Evolutionary conservation across 345 rosid genomes (phyloP), one percentile per base, ranked within the genome.

Genomic region (Fremontodendron californicum): DNA sequence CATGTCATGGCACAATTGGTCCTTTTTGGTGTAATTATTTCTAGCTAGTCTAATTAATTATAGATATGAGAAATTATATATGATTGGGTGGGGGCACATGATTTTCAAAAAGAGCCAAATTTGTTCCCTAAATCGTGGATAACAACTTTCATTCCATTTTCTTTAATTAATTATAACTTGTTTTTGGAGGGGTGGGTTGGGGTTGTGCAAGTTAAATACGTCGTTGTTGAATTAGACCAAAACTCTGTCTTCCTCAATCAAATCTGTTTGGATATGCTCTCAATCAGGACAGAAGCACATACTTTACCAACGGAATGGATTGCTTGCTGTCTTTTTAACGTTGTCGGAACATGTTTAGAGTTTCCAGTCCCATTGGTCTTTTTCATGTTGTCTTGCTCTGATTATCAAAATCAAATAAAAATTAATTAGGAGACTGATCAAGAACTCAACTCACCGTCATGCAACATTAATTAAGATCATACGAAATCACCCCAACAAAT

Each of bases 281-380:
- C 49, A 39, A n/a, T 65, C 29, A n/a, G 21, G 55, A 16, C 40
- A 27, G n/a, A 62, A 62, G 7, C 73, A 46, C 31, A 7, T 15
- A 15, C 5, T 13, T 27, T 27, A 7, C 37, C 39, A 4, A 27
- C 27, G 57, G 37, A 15, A 46, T 18, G 19, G 4, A 12, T 48
- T 55, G 60, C 29, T 55, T 46, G 57, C 25, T 68, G 73, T 43
- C 73, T 65, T 43, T 43, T 68, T 68, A 68, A 15, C 73, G 12
- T 69, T 69, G 71, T 46, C 39, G 73, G 57, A 46, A 69, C 73
- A 69, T 69, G 73, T 46, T 27, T 46, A 16, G 55, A 68, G 21
- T 68, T 68, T 68, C 54, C 55, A 68, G 52, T 68, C 23, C 40
- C 73, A 13, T 27, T 46, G 57, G 57, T 69, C 40, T 23, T 69